Percentiles rank a stretch among this genome's conserved stretches.
Evolutionary conservation across 2,329 filamentous ascomycete species (phyloP).

Genomic region (Orbilia ellipsospora): DNA sequence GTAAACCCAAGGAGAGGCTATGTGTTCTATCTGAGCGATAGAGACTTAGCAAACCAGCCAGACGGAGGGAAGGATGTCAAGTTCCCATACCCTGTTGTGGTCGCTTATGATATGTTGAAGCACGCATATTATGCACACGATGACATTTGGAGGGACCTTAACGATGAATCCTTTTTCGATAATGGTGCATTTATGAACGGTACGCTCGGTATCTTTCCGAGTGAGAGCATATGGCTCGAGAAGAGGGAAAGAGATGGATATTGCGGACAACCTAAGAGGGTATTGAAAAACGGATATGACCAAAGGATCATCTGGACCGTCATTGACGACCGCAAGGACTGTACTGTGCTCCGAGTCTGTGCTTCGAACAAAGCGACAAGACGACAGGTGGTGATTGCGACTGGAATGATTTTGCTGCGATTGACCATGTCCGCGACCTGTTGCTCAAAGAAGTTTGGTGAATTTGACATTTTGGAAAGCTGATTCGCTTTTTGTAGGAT

Average conservation of each 20-base stretch:
- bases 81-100: conserved; percentile 51
- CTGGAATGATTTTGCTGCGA: conserved; percentile 46
- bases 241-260: conserved; percentile 43
- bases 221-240: conserved; percentile 46
- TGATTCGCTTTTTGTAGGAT: background rate
- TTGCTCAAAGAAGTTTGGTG: conserved; percentile 32
- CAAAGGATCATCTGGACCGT: conserved; percentile 49
- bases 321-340: conserved; percentile 47
- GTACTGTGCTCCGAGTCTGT: conserved; percentile 44
- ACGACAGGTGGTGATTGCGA: conserved; percentile 51
- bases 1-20: conserved; percentile 40
- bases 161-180: conserved; percentile 46
- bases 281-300: conserved; percentile 44
- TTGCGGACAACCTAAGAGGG: conserved; percentile 46
- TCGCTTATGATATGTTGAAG: conserved; percentile 50
- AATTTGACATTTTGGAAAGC: conserved; percentile 7
- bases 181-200: conserved; percentile 52
- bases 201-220: conserved; percentile 36
- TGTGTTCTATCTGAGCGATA: conserved; percentile 47
- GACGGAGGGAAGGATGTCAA: conserved; percentile 34
- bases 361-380: conserved; percentile 44
- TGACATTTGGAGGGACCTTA: conserved; percentile 47
- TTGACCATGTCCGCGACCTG: conserved; percentile 45
- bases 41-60: conserved; percentile 40
- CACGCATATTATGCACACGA: conserved; percentile 50